Evolutionary conservation across 768 basidiomycete genomes (phyloP).

Genomic region (Pulveroboletus sp.): DNA sequence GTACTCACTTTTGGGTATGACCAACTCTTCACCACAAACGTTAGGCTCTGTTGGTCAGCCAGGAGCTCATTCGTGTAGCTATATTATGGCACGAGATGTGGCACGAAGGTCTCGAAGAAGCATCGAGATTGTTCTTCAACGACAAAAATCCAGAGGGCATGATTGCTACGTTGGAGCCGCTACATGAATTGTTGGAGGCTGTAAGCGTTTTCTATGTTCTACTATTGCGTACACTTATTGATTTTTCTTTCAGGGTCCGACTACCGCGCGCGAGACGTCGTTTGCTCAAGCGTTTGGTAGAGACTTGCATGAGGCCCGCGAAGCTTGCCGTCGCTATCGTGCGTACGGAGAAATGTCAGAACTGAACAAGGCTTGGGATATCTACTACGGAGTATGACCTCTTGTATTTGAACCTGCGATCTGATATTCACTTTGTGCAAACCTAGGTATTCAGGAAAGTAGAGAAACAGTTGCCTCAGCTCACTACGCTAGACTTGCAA

Average conservation of each 20-base stretch:
- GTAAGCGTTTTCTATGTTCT: constrained; percentile 38
- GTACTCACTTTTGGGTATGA: not conserved
- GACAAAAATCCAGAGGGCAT: constrained; percentile 97
- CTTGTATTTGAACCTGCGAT: not conserved
- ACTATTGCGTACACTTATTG: not conserved
- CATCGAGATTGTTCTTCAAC: constrained; percentile 92
- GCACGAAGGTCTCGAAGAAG: constrained; percentile 98
- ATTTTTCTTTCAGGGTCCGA: constrained; percentile 65
- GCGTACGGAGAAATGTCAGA: constrained; percentile 83
- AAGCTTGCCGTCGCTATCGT: constrained; percentile 83
- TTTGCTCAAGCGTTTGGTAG: constrained; percentile 92
- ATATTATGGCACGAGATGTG: constrained; percentile 99
- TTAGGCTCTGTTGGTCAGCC: constrained; percentile 82
- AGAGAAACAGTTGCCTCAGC: constrained; percentile 86
- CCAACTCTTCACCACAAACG: constrained; percentile 1
- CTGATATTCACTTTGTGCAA: not conserved
- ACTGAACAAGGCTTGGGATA: constrained; percentile 97
- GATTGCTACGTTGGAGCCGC: constrained; percentile 87
- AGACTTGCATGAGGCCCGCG: constrained; percentile 88
- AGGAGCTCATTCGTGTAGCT: constrained; percentile 93
- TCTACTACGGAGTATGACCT: constrained; percentile 83
- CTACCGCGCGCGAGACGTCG: constrained; percentile 90
- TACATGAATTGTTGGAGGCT: constrained; percentile 88
- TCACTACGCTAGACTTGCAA: constrained; percentile 90
- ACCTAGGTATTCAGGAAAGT: constrained; percentile 90